Evolutionary conservation across 371 early-diverging fungal genomes (phyloP), one percentile per base, ranked within the genome.

Genomic region (Saksenaea vasiformis): DNA sequence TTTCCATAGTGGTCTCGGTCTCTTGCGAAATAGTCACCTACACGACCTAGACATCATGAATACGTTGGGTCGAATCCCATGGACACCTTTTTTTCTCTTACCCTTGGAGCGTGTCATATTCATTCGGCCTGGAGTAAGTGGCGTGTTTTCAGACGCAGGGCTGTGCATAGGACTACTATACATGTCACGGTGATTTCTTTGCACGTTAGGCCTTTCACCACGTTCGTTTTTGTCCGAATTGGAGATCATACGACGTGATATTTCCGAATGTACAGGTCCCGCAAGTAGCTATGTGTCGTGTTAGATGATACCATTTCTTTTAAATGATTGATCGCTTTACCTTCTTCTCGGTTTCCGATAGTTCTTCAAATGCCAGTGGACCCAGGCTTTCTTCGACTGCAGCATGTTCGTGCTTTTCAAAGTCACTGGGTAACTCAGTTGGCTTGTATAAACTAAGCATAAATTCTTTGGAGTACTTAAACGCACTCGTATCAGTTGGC

Each of bases 381-480:
- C 67, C 72, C 10, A 88, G 65, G 17, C 83, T 59, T 37, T 89
- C 86, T 53, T 87, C 82, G 17, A 84, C 86, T 44, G 87, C 87
- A 63, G 88, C 90, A 71, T 87, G 85, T 67, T 90, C 90, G 59
- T 88, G 89, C 41, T 81, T 78, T 57, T 90, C 88, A 71, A 93
- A 91, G 61, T 87, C 87, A 35, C 85, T 74, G 34, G 90, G 85
- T 31, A 88, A 61, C 35, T 77, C 86, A 41, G 77, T 76, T 9
- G 87, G 86, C 39, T 80, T 84, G 71, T 84, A 93, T 56, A 93
- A 79, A 27, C 83, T 82, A n/a, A 93, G 78, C 91, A 93, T 91
- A 56, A 83, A 79, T 34, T 91, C 93, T 66, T 89, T 90, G n/a
- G 89, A 86, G 72, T 91, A 93, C 82, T 83, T 87, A 71, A 85